Evolutionary conservation across 495 filamentous ascomycete genomes (phyloP).

Genomic region (Xylaria bambusicola): DNA sequence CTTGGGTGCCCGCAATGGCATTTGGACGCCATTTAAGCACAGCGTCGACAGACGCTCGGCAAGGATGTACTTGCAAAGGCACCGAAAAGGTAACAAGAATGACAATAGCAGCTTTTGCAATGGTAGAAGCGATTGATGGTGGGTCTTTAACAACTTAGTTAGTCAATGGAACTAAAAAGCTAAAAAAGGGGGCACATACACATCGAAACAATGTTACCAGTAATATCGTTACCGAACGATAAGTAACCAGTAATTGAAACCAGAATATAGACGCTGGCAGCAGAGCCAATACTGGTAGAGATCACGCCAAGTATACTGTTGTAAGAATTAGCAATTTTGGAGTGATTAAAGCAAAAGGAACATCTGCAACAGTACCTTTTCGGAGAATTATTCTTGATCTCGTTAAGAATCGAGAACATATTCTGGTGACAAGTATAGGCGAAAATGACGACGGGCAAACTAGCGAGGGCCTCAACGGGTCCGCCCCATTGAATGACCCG

Average conservation of each 20-base stretch:
- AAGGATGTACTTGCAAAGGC: slow-evolving; percentile 92
- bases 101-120: slow-evolving; percentile 93
- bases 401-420: slow-evolving; percentile 98
- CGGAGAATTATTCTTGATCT: slow-evolving; percentile 84
- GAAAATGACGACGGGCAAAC: slow-evolving; percentile 93
- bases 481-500: slow-evolving; percentile 77
- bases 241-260: slow-evolving; percentile 95
- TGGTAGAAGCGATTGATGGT: slow-evolving; percentile 79
- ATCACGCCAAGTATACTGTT: slow-evolving; percentile 77
- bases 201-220: slow-evolving; percentile 91
- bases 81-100: slow-evolving; percentile 97
- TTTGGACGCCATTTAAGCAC: slow-evolving; percentile 86
- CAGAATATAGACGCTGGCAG: slow-evolving; percentile 78
- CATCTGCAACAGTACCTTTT: slow-evolving; percentile 24
- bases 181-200: slow-evolving; percentile 50
- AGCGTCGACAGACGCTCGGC: slow-evolving; percentile 88
- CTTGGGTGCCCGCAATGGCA: slow-evolving; percentile 29
- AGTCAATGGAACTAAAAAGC: background rate
- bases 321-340: slow-evolving; percentile 30
- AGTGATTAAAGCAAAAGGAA: background rate
- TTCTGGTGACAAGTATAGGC: slow-evolving; percentile 99
- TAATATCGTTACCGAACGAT: slow-evolving; percentile 83
- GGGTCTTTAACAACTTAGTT: slow-evolving; percentile 50
- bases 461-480: slow-evolving; percentile 73
- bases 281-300: slow-evolving; percentile 76